These are phyloP conservation scores for Aspergillus versicolor DNA, from an alignment of 2,329 filamentous ascomycete genomes.

Conservation along the genomic window DNA sequence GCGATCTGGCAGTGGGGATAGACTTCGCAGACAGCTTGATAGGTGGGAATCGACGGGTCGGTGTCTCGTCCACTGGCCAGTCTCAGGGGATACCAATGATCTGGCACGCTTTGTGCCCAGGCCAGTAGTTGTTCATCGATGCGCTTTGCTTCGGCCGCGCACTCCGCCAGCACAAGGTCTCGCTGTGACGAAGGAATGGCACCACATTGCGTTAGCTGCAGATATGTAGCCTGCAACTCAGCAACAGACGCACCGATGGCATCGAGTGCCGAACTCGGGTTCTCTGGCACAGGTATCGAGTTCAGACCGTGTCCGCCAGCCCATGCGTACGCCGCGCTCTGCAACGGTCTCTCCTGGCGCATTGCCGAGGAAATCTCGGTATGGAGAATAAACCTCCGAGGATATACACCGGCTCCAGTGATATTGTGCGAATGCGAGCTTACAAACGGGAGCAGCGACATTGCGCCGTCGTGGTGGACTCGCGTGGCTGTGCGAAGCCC, in stretches of 20 bases:
- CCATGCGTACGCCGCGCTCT: not conserved
- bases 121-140: not conserved
- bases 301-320: not conserved
- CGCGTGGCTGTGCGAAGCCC: constrained; percentile 11
- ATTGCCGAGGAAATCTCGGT: not conserved
- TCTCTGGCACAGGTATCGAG: not conserved
- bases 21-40: constrained; percentile 20
- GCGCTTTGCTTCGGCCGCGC: not conserved
- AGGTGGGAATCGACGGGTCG: constrained; percentile 16
- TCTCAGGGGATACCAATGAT: not conserved
- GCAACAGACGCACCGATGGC: not conserved
- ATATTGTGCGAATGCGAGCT: not conserved
- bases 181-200: too few relatives aligned
- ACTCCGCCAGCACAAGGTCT: not conserved
- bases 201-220: not conserved
- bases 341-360: not conserved
- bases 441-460: constrained; percentile 16
- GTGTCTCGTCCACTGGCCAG: not conserved
- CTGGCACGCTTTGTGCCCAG: not conserved
- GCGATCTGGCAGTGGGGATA: constrained; percentile 24
- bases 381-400: not conserved
- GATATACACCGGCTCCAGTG: not conserved
- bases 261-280: not conserved
- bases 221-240: not conserved
- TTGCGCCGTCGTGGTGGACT: constrained; percentile 19